phyloP scores from a whole-genome alignment of 2,329 filamentous ascomycete species.

The Paradendryphiella salina region DNA sequence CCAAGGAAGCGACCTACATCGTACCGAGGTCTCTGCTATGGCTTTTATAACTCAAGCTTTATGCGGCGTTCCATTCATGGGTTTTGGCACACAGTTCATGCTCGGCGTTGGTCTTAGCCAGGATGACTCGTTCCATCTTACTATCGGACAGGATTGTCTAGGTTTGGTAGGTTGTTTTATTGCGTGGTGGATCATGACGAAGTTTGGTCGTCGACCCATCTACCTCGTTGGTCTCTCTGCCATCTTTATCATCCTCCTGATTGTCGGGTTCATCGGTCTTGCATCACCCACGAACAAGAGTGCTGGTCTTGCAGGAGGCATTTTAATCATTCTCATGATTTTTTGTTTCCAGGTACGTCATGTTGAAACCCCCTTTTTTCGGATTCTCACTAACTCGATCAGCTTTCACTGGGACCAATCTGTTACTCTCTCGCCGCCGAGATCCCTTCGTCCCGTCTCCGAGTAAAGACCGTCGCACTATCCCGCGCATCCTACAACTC shows the following conservation, averaged over 20 bases:
- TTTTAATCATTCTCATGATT: constrained; percentile 32
- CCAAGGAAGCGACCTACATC: constrained; percentile 71
- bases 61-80: constrained; percentile 32
- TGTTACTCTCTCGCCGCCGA: constrained; percentile 85
- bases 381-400: constrained; percentile 70
- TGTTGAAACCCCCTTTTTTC: not conserved
- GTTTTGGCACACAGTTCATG: constrained; percentile 31
- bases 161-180: constrained; percentile 63
- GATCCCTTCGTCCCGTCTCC: constrained; percentile 75
- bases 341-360: constrained; percentile 30
- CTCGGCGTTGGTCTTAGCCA: constrained; percentile 27
- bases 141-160: constrained; percentile 28
- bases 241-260: constrained; percentile 28
- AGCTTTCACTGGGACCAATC: constrained; percentile 74
- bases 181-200: constrained; percentile 77
- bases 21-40: constrained; percentile 69
- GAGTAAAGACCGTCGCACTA: constrained; percentile 86
- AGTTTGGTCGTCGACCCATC: constrained; percentile 71
- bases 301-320: constrained; percentile 48
- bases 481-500: constrained; percentile 57
- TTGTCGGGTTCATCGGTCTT: constrained; percentile 74
- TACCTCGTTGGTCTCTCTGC: constrained; percentile 65
- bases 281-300: constrained; percentile 42
- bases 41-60: constrained; percentile 50
- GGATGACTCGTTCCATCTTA: constrained; percentile 31